A percentile compares a stretch with the other conserved stretches of the same genome.
Conservation (phyloP, 352 stramenopile species). For the Globisporangium perplexum region DNA sequence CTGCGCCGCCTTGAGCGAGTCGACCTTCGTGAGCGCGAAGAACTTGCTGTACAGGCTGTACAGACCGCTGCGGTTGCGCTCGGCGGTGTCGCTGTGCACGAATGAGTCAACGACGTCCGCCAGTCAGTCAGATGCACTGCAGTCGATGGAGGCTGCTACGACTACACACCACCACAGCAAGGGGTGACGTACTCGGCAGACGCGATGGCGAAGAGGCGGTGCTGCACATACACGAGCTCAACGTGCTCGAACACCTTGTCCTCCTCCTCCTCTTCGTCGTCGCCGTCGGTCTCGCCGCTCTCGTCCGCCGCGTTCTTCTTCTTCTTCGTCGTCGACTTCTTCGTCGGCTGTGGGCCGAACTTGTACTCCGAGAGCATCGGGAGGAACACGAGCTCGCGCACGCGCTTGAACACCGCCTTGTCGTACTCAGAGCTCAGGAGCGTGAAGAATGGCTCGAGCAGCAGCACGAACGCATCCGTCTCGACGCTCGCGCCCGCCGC, state of each 20-base stretch:
- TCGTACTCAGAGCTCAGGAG: constrained; percentile 75
- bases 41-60: constrained; percentile 81
- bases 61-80: constrained; percentile 71
- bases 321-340: constrained; percentile 12
- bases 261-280: constrained; percentile 42
- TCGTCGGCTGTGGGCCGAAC: constrained; percentile 43
- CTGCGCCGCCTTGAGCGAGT: constrained; percentile 61
- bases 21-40: constrained; percentile 57
- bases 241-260: constrained; percentile 61
- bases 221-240: constrained; percentile 59
- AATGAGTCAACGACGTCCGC: neutral
- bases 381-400: constrained; percentile 68
- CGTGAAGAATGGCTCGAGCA: constrained; percentile 81
- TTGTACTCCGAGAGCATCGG: constrained; percentile 62
- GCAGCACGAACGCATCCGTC: constrained; percentile 55
- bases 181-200: constrained; percentile 66
- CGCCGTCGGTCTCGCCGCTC: constrained; percentile 40
- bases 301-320: constrained; percentile 34
- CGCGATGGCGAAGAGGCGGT: constrained; percentile 74
- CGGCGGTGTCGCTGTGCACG: constrained; percentile 41
- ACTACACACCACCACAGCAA: neutral
- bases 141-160: neutral
- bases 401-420: constrained; percentile 75
- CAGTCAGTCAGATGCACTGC: neutral
- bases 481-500: constrained; percentile 45